These are phyloP conservation scores for Clonostachys rosea DNA, from an alignment of 2,329 filamentous ascomycete genomes.

Conservation along the genomic window DNA sequence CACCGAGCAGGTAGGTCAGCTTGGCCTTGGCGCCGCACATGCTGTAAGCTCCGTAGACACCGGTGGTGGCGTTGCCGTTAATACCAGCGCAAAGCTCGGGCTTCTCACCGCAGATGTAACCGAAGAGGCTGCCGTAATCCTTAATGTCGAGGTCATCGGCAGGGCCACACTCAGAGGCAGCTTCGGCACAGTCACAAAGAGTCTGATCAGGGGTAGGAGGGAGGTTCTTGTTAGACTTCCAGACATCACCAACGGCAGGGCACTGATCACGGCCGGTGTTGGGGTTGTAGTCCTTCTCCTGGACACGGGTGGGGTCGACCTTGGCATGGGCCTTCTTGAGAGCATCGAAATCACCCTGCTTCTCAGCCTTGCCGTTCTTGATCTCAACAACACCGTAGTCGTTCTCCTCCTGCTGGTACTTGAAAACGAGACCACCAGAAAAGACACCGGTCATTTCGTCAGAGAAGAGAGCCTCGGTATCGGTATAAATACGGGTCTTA, in stretches of 20 bases:
- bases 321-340: constrained; percentile 67
- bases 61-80: constrained; percentile 58
- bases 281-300: constrained; percentile 62
- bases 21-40: constrained; percentile 70
- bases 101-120: constrained; percentile 61
- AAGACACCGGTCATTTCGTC: constrained; percentile 79
- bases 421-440: constrained; percentile 97
- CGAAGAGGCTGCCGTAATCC: constrained; percentile 66
- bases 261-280: constrained; percentile 40
- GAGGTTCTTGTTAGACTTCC: constrained; percentile 62
- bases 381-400: constrained; percentile 77
- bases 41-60: constrained; percentile 71
- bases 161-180: constrained; percentile 67
- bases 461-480: constrained; percentile 78
- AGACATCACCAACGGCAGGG: constrained; percentile 60
- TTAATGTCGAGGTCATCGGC: constrained; percentile 49
- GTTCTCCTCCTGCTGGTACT: constrained; percentile 92
- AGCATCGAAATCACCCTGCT: constrained; percentile 69
- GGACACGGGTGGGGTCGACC: constrained; percentile 61
- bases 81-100: constrained; percentile 62
- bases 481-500: constrained; percentile 73
- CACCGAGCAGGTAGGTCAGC: constrained; percentile 69
- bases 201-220: constrained; percentile 76
- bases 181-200: constrained; percentile 84
- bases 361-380: constrained; percentile 53